These are phyloP conservation scores for Ustilago sp. DNA, from an alignment of 1,284 basidiomycete species.

Conservation along the genomic window DNA sequence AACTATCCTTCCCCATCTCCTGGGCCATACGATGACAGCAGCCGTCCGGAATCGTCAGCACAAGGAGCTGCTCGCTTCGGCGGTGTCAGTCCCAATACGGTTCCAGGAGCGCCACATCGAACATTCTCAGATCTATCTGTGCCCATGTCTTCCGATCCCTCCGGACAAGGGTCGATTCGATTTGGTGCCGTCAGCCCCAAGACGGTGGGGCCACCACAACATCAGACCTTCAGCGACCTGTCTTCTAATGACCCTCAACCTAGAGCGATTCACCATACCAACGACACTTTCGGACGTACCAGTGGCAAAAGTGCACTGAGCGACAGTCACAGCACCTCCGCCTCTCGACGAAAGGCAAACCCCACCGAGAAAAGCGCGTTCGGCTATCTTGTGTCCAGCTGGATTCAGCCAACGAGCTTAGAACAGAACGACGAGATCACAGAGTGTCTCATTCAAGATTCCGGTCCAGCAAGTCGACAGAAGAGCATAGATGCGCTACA, in stretches of 20 bases:
- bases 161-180: slow-evolving; percentile 21
- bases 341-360: slow-evolving; percentile 24
- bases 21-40: slow-evolving; percentile 7
- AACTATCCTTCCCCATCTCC: slow-evolving; percentile 18
- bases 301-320: slow-evolving; percentile 23
- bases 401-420: slow-evolving; percentile 3
- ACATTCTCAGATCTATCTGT: slow-evolving; percentile 7
- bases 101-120: slow-evolving; percentile 1
- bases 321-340: slow-evolving; percentile 5
- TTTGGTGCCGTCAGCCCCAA: slow-evolving; percentile 2
- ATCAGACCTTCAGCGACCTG: slow-evolving; percentile 4
- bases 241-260: slow-evolving; percentile 11
- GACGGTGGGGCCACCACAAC: slow-evolving; percentile 4
- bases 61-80: slow-evolving; percentile 20
- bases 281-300: slow-evolving; percentile 31
- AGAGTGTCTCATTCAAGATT: slow-evolving; percentile 20
- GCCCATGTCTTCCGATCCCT: slow-evolving; percentile 17
- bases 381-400: slow-evolving; percentile 27
- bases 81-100: neutral
- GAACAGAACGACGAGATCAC: slow-evolving; percentile 21
- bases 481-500: slow-evolving; percentile 24
- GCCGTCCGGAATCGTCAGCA: slow-evolving; percentile 23
- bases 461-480: slow-evolving; percentile 4
- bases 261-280: slow-evolving; percentile 12
- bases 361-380: slow-evolving; percentile 31